Evolutionary conservation across 2,329 filamentous ascomycete species (phyloP), one percentile per base, ranked within the genome.

Genomic region (Xylariaceae sp.): DNA sequence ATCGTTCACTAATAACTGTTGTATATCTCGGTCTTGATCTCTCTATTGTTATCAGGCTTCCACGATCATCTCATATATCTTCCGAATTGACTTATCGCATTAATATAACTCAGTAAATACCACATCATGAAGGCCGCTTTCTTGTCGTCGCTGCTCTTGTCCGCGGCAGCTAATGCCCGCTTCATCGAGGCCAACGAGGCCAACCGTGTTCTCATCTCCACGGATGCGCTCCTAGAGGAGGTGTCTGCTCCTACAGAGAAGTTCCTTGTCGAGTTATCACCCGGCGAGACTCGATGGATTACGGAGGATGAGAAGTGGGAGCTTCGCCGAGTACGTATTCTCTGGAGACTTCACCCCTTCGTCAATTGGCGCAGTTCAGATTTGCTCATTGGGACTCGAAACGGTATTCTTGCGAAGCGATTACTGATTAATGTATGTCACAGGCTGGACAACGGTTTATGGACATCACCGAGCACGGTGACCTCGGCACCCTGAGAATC

Each of bases 241-340:
- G 62, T 47, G 13, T 51, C 61, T 9, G 53, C 62, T 39, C 62
- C 71, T 52, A 60, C 68, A 44, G 82, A 88, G 68, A 80, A 80
- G 67, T 94, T 83, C 73, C 80, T 96, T 51, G 86, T 99, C 64
- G 92, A 97, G 78, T 80, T 94, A 30, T 82, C 84, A n/a, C 91
- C 91, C 2, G 91, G 89, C 58, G 82, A 93, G 72, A 92, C 87
- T 23, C 79, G 82, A 80, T 94, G 90, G 89, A 88, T 97, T 37
- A 95, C 90, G 0, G 93, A 97, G 70, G 90, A 96, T 42, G 87
- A 97, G 77, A 99, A 97, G 76, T 97, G 93, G 92, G 86, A 88
- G 74, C 78, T 97, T 64, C 87, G 89, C 70, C 82, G 91, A 67
- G 92, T 95, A 66, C 10, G 65, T 65, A 11, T 59, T 47, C 15